Evolutionary conservation across 2,329 filamentous ascomycete species (phyloP).

Genomic region (Penicillium fuscoglaucum): DNA sequence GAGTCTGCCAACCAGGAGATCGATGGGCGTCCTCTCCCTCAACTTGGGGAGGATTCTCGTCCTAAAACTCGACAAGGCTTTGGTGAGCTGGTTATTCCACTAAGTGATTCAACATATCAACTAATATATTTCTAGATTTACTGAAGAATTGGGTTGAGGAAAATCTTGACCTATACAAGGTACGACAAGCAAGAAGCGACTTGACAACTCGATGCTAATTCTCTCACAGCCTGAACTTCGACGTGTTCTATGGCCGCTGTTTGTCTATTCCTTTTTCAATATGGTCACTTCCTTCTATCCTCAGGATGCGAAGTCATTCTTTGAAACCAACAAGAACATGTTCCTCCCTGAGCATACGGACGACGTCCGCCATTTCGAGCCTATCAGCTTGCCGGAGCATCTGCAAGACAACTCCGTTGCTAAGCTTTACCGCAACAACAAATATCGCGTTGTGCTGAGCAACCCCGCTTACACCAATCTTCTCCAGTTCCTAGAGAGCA

Average conservation of each 20-base stretch:
- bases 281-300: conserved; percentile 71
- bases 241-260: conserved; percentile 87
- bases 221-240: conserved; percentile 71
- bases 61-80: conserved; percentile 77
- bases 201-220: conserved; percentile 10
- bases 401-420: conserved; percentile 73
- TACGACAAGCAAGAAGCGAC: conserved; percentile 35
- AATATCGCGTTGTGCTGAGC: conserved; percentile 88
- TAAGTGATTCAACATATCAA: background rate
- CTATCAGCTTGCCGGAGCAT: conserved; percentile 75
- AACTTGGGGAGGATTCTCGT: conserved; percentile 68
- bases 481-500: conserved; percentile 85
- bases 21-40: conserved; percentile 73
- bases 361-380: conserved; percentile 73
- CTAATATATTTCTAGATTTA: conserved; percentile 50
- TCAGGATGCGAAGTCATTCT: conserved; percentile 71
- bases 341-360: conserved; percentile 80
- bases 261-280: conserved; percentile 88
- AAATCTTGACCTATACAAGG: conserved; percentile 91
- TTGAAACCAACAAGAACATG: conserved; percentile 63
- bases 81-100: conserved; percentile 37
- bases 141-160: conserved; percentile 85
- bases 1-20: conserved; percentile 83
- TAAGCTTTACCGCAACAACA: conserved; percentile 79
- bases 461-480: conserved; percentile 78